phyloP scores from a whole-genome alignment of 495 filamentous ascomycete genomes.

The Daldinia grandis region DNA sequence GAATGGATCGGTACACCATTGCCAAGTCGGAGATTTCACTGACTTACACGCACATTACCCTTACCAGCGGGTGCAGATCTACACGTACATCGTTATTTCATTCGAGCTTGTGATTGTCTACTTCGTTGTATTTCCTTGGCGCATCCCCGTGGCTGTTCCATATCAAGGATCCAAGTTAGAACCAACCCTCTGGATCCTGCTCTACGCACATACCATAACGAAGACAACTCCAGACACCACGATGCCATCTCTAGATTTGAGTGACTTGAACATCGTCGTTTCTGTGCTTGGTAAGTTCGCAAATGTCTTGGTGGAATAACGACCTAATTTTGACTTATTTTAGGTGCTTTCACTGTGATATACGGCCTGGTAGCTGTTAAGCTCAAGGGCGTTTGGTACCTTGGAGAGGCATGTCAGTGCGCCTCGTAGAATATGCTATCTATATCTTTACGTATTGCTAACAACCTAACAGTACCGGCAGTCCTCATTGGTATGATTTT shows the following conservation, averaged over 20 bases:
- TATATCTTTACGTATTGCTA: conserved; percentile 5
- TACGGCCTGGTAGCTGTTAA: conserved; percentile 62
- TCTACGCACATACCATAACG: not conserved
- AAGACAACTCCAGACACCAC: conserved; percentile 16
- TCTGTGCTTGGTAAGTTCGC: conserved; percentile 53
- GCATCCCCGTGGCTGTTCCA: conserved; percentile 3
- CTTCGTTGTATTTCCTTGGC: conserved; percentile 36
- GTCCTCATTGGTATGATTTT: conserved; percentile 58
- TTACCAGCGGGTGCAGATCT: conserved; percentile 34
- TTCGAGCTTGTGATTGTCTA: conserved; percentile 1
- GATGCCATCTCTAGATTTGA: conserved; percentile 62
- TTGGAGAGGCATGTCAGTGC: conserved; percentile 64
- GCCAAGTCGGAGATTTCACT: conserved; percentile 41
- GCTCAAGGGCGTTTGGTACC: conserved; percentile 63
- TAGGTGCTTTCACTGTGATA: conserved; percentile 50
- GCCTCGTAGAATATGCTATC: not conserved
- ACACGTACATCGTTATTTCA: conserved; percentile 27
- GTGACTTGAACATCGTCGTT: conserved; percentile 60
- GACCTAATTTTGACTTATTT: conserved; percentile 8
- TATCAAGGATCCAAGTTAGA: not conserved
- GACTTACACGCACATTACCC: conserved; percentile 35
- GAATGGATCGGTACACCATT: conserved; percentile 32
- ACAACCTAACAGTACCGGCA: conserved; percentile 55
- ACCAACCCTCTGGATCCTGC: conserved; percentile 6
- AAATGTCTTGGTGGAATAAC: conserved; percentile 6